Evolutionary conservation across 1,139 yeast species (phyloP).

Genomic region (Debaryomyces fabryi): DNA sequence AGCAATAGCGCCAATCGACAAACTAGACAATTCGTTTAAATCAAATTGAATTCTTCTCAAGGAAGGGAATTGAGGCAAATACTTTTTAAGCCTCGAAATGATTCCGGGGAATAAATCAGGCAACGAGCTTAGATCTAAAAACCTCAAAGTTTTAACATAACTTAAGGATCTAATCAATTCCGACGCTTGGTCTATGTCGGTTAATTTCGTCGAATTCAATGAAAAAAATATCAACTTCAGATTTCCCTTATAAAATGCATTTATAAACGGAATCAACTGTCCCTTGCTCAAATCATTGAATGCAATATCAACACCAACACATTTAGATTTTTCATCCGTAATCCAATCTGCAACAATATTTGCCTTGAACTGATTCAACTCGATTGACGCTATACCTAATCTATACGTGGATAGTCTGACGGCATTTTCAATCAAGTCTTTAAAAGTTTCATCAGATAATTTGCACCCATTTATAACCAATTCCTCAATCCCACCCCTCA

Average conservation of each 20-base stretch:
- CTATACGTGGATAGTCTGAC: constrained; percentile 60
- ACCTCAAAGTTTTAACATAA: constrained; percentile 59
- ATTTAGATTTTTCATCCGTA: constrained; percentile 49
- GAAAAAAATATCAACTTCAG: constrained; percentile 63
- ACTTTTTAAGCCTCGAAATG: constrained; percentile 59
- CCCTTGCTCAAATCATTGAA: constrained; percentile 71
- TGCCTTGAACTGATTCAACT: constrained; percentile 59
- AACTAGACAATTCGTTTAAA: constrained; percentile 63
- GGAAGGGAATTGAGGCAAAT: constrained; percentile 65
- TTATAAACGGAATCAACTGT: constrained; percentile 53
- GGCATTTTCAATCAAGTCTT: constrained; percentile 54
- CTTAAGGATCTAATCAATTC: constrained; percentile 55
- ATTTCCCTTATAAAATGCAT: constrained; percentile 40
- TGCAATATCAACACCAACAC: constrained; percentile 84
- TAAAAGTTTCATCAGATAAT: constrained; percentile 55
- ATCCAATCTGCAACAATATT: constrained; percentile 65
- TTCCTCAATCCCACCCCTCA: constrained; percentile 79
- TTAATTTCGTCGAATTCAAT: constrained; percentile 66
- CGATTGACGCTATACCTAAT: constrained; percentile 77
- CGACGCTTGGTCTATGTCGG: constrained; percentile 55
- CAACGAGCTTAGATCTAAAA: constrained; percentile 75
- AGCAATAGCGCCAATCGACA: constrained; percentile 67
- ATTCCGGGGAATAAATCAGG: constrained; percentile 75
- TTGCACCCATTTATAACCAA: constrained; percentile 81
- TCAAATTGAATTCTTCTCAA: constrained; percentile 80